Evolutionary conservation across 176 grass and related monocot genomes (phyloP).

Genomic region (Carex littledalei): DNA sequence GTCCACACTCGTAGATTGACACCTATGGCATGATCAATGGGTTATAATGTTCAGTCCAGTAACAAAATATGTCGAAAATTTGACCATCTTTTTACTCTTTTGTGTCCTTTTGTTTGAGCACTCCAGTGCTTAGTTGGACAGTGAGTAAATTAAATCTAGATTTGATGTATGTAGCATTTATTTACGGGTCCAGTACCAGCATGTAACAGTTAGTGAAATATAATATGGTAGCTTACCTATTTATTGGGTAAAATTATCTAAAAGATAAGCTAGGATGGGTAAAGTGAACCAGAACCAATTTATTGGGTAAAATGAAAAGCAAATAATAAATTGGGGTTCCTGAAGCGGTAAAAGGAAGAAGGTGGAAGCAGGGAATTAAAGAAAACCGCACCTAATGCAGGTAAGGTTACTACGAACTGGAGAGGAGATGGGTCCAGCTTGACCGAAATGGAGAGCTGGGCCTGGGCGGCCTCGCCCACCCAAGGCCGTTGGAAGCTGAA

Average conservation of each 20-base stretch:
- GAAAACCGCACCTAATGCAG: slow-evolving; percentile 19
- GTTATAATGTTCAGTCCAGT: neutral
- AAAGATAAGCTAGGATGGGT: too few relatives aligned
- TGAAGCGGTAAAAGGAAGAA: neutral
- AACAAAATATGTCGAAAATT: neutral
- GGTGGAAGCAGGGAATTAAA: neutral
- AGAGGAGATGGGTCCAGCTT: slow-evolving; percentile 15
- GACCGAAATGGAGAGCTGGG: neutral
- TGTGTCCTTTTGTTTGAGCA: neutral
- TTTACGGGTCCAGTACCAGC: neutral
- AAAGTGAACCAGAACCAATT: too few relatives aligned
- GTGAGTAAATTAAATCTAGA: neutral
- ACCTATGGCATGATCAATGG: slow-evolving; percentile 34
- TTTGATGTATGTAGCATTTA: neutral
- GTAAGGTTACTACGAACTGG: slow-evolving; percentile 1
- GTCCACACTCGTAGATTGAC: slow-evolving; percentile 68
- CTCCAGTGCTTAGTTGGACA: neutral
- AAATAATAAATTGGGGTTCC: too few relatives aligned
- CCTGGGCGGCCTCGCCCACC: neutral
- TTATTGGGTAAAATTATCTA: too few relatives aligned
- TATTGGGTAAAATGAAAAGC: too few relatives aligned
- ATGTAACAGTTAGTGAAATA: neutral
- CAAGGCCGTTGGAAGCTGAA: slow-evolving; percentile 30
- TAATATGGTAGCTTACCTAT: too few relatives aligned
- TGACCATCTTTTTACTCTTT: neutral